Base-by-base conservation (phyloP, 352 stramenopile genomes). In the Pythium dissotocum region DNA sequence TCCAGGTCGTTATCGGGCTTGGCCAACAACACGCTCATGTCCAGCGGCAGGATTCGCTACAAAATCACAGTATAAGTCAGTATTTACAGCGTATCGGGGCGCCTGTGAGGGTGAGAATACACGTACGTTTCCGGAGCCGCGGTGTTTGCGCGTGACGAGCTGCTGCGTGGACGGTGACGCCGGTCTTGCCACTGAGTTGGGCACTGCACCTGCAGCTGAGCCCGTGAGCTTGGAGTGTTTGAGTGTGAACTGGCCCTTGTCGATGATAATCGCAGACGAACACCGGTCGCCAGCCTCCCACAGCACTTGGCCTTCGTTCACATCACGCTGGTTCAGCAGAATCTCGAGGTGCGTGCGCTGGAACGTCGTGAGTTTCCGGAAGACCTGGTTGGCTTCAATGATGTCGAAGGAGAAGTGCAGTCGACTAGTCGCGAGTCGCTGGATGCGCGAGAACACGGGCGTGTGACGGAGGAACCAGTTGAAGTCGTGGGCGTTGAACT, bases 311-410 rank as follows among this genome's bases (percentile, higher is more conserved):
- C 88, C 87, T 24, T 85, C 77, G 2, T 49, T 68, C 55, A 93
- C 83, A 28, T 85, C 76, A 8, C 76, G 72, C 40, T 87, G 80
- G 42, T 75, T 80, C 26, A 94, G 57, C 13, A 93, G 82, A 52
- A 92, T 93, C 75, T 97, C 89, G 28, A 97, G 77, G 35, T 89
- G 80, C n/a, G 91, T 95, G 46, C 89, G 91, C 62, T 97, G 89
- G 16, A 83, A 80, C 38, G 81, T 67, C 10, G 84, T 95, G n/a
- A 97, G 77, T 40, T 85, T 82, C 46, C 82, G 76, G 36, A 97
- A 90, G 3, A 97, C 78, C 60, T 83, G 77, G 60, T 96, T 96
- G 40, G 78, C 76, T 60, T 91, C 82, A 26, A 97, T 87, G 14
- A 87, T 87, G 63, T 91, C 83, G 66, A 90, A 93, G 9, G 82